These are phyloP conservation scores for Monosporascus sp. DNA, from an alignment of 2,329 filamentous ascomycete species.

Conservation along the genomic window DNA sequence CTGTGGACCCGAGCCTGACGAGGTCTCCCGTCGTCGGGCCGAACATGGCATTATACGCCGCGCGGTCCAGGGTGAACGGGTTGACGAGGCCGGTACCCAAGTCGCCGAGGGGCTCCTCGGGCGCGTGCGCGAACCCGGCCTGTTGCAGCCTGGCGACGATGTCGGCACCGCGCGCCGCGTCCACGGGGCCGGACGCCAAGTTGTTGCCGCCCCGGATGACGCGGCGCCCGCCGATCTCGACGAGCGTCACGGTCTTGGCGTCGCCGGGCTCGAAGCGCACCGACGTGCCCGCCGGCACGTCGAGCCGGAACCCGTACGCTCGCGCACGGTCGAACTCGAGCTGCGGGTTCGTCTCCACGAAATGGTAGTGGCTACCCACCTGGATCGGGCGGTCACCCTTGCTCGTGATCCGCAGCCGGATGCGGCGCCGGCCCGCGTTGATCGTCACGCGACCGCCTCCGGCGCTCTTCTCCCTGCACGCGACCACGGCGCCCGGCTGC, in stretches of 20 bases:
- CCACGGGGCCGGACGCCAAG: slow-evolving; percentile 68
- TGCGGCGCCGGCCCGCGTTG: slow-evolving; percentile 69
- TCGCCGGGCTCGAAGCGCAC: slow-evolving; percentile 93
- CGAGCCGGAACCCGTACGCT: slow-evolving; percentile 79
- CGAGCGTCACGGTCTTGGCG: slow-evolving; percentile 80
- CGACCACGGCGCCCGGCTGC: slow-evolving; percentile 75
- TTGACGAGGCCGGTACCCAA: slow-evolving; percentile 44
- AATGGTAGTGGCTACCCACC: slow-evolving; percentile 93
- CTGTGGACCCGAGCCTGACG: slow-evolving; percentile 75
- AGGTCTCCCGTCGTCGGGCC: slow-evolving; percentile 84
- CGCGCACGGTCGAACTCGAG: slow-evolving; percentile 80
- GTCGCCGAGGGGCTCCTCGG: slow-evolving; percentile 52
- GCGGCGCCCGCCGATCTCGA: slow-evolving; percentile 77
- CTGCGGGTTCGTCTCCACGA: slow-evolving; percentile 88
- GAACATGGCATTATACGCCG: slow-evolving; percentile 82
- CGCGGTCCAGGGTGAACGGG: slow-evolving; percentile 65
- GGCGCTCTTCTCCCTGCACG: slow-evolving; percentile 31
- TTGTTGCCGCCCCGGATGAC: slow-evolving; percentile 81
- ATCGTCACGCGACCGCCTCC: slow-evolving; percentile 56
- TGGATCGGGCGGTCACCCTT: slow-evolving; percentile 87
- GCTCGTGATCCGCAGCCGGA: slow-evolving; percentile 72
- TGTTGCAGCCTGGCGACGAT: slow-evolving; percentile 63
- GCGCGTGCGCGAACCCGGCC: slow-evolving; percentile 72
- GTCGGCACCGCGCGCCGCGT: slow-evolving; percentile 54
- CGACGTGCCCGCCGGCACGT: slow-evolving; percentile 87